These are phyloP conservation scores for Macadamia integrifolia DNA, from an alignment of 164 flowering plant genomes.

Conservation along the genomic window DNA sequence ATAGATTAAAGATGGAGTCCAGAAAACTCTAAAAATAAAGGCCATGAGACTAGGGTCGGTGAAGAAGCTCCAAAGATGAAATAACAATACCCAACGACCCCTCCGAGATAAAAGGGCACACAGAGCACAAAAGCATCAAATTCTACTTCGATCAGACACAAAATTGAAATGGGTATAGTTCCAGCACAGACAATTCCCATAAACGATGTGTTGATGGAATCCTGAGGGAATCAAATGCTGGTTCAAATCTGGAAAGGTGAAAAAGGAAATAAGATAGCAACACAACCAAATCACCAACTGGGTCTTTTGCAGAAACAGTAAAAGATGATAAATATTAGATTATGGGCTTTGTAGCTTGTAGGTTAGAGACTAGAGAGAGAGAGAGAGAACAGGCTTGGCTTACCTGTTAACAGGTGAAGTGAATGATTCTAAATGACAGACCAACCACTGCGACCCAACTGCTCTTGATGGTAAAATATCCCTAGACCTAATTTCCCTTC, in stretches of 20 bases:
- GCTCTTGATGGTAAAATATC: conserved; percentile 60
- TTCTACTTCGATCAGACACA: conserved; percentile 31
- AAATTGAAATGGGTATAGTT: conserved; percentile 21
- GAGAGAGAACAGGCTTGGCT: conserved; percentile 24
- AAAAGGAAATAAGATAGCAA: not conserved
- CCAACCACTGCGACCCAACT: conserved; percentile 63
- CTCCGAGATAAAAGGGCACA: conserved; percentile 15
- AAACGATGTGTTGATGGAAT: conserved; percentile 22
- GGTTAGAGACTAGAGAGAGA: not conserved
- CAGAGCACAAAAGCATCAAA: conserved; percentile 35
- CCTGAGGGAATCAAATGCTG: conserved; percentile 46
- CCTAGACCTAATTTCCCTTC: conserved; percentile 38
- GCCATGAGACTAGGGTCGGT: not conserved
- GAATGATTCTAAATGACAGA: conserved; percentile 49
- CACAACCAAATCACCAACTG: conserved; percentile 35
- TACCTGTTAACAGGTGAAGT: conserved; percentile 50
- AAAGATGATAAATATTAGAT: conserved; percentile 15
- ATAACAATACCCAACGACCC: conserved; percentile 24
- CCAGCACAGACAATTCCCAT: conserved; percentile 19
- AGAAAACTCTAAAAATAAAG: conserved; percentile 3
- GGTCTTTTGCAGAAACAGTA: conserved; percentile 37
- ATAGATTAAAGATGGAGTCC: conserved; percentile 4
- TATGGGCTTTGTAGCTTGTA: conserved; percentile 11
- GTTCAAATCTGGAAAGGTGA: conserved; percentile 20
- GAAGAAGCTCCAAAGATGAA: conserved; percentile 16